These are phyloP conservation scores for Pelargonium citronellum DNA, from an alignment of 441 rosid genomes.

Conservation along the genomic window DNA sequence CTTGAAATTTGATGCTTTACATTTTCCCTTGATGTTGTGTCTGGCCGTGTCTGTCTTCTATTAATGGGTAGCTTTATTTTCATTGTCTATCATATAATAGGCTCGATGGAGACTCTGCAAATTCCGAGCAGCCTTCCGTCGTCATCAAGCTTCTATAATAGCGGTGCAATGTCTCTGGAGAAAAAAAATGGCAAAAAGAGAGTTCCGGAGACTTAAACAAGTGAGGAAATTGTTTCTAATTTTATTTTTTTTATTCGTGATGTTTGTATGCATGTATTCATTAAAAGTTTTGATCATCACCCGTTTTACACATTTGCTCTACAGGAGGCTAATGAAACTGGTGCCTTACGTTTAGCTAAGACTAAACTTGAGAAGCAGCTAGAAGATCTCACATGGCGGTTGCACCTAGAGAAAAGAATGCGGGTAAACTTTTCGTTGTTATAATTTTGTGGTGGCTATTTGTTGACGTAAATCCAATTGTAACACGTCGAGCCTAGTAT, in stretches of 20 bases:
- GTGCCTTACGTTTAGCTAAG: constrained; percentile 90
- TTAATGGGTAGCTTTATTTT: neutral
- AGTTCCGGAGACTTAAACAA: constrained; percentile 65
- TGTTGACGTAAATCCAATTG: no score
- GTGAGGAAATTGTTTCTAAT: constrained; percentile 33
- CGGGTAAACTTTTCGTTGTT: constrained; percentile 52
- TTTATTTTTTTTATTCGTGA: neutral
- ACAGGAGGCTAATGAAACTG: constrained; percentile 91
- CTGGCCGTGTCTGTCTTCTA: neutral
- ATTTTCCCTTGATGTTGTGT: neutral
- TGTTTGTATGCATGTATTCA: constrained; percentile 1
- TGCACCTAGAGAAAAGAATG: constrained; percentile 80
- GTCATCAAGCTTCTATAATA: constrained; percentile 54
- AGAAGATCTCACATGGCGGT: constrained; percentile 89
- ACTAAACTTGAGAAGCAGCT: constrained; percentile 89
- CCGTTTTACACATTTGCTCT: constrained; percentile 14
- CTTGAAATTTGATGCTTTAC: neutral
- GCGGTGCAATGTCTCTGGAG: constrained; percentile 91
- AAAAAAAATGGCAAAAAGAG: constrained; percentile 81
- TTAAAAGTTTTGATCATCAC: constrained; percentile 2
- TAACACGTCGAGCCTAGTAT: no score
- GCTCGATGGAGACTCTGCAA: constrained; percentile 73
- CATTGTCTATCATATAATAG: constrained; percentile 31
- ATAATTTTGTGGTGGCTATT: constrained; percentile 12
- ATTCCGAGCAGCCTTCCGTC: constrained; percentile 57